These are phyloP conservation scores for Diaporthe amygdali DNA, from an alignment of 2,329 filamentous ascomycete species.

Conservation along the genomic window DNA sequence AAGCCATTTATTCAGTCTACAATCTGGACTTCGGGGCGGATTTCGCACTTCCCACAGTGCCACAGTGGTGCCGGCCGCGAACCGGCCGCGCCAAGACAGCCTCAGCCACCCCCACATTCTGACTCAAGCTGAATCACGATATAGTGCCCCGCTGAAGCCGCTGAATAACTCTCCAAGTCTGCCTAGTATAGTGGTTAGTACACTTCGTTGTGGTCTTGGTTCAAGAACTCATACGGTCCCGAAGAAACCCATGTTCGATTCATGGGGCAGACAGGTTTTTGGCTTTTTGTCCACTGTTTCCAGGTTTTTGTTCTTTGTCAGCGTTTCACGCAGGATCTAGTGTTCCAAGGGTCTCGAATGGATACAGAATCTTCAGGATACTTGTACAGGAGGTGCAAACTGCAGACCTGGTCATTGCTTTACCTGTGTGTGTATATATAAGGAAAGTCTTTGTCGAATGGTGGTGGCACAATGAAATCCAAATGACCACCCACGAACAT, in stretches of 20 bases:
- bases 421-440: no score
- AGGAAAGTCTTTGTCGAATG: no score
- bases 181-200: constrained; percentile 17
- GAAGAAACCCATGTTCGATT: constrained; percentile 18
- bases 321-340: no score
- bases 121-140: not conserved
- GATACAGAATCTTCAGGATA: no score
- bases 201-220: constrained; percentile 17
- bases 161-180: not conserved
- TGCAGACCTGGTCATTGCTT: no score
- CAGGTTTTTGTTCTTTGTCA: not conserved
- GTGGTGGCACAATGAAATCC: no score
- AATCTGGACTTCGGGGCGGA: not conserved
- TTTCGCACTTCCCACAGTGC: not conserved
- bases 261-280: constrained; percentile 4
- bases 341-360: no score
- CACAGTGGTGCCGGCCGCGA: not conserved
- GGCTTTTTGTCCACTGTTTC: not conserved
- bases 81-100: not conserved
- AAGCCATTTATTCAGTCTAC: not conserved
- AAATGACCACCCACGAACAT: no score
- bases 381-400: no score
- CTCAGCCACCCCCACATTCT: not conserved
- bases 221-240: constrained; percentile 3
- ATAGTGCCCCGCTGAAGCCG: not conserved